phyloP scores from a whole-genome alignment of 2,329 filamentous ascomycete species.

The Epichloe scottii region DNA sequence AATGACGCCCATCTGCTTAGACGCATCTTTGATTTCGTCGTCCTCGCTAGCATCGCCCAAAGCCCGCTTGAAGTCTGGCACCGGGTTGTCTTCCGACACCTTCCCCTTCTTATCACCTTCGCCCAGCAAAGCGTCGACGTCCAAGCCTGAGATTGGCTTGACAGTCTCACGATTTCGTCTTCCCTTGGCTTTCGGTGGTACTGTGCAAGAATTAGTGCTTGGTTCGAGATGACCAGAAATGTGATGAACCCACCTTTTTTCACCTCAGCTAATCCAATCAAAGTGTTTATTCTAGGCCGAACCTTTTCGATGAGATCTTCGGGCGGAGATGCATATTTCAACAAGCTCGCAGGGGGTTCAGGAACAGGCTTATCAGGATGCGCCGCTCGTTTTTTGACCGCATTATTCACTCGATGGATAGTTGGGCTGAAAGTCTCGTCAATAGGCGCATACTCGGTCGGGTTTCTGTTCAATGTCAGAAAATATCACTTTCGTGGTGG shows the following conservation, averaged over 20 bases:
- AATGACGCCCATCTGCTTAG: conserved; percentile 62
- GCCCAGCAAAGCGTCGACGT: conserved; percentile 70
- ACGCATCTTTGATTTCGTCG: conserved; percentile 50
- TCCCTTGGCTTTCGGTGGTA: conserved; percentile 67
- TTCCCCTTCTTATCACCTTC: conserved; percentile 28
- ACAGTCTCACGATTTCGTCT: conserved; percentile 56
- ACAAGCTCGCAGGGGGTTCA: conserved; percentile 49
- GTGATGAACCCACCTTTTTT: conserved; percentile 54
- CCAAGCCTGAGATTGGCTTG: conserved; percentile 81
- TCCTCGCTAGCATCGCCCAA: conserved; percentile 49
- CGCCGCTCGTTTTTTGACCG: conserved; percentile 70
- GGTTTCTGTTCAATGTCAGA: conserved; percentile 20
- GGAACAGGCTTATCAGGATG: conserved; percentile 54
- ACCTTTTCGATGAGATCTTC: conserved; percentile 49
- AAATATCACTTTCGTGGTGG: no score
- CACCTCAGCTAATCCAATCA: conserved; percentile 61
- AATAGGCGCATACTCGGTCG: conserved; percentile 57
- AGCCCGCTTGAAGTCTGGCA: conserved; percentile 82
- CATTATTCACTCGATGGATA: conserved; percentile 81
- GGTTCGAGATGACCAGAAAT: not conserved
- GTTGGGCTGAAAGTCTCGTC: conserved; percentile 76
- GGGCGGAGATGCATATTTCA: conserved; percentile 63
- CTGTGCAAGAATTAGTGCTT: conserved; percentile 26
- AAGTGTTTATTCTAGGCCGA: conserved; percentile 42
- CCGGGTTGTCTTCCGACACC: conserved; percentile 57